These are phyloP conservation scores for Prunus salicina DNA, from an alignment of 306 rosid genomes.

Conservation along the genomic window DNA sequence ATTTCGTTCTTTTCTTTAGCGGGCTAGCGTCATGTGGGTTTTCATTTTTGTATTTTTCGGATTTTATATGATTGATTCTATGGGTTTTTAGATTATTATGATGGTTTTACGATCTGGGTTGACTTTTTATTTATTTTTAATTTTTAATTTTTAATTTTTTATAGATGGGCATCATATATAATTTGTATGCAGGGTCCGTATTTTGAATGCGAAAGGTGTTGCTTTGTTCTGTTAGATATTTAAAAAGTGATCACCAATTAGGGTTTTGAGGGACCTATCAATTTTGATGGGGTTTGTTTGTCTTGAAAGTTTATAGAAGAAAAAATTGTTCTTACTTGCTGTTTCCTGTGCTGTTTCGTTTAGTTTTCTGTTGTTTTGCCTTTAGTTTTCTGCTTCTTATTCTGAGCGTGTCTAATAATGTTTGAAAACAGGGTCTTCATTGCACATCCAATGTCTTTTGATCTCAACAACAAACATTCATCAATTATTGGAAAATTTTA, in stretches of 20 bases:
- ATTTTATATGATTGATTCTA: neutral
- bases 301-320: too few relatives aligned
- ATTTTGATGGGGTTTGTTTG: too few relatives aligned
- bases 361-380: neutral
- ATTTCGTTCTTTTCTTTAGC: neutral
- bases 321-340: neutral
- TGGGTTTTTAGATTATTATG: neutral
- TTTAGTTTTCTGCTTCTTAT: neutral
- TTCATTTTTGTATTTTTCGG: neutral
- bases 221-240: neutral
- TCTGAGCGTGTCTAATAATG: conserved; percentile 12
- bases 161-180: neutral
- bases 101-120: neutral
- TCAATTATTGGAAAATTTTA: conserved; percentile 16
- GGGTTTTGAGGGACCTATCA: neutral
- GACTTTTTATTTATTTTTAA: neutral
- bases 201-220: neutral
- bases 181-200: neutral
- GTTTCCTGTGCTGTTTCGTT: neutral
- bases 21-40: neutral
- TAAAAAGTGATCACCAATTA: neutral
- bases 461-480: conserved; percentile 29
- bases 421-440: conserved; percentile 26
- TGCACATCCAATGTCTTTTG: conserved; percentile 43
- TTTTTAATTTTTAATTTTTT: neutral